Base-by-base conservation (phyloP, 768 basidiomycete genomes). In the Chiua virens region DNA sequence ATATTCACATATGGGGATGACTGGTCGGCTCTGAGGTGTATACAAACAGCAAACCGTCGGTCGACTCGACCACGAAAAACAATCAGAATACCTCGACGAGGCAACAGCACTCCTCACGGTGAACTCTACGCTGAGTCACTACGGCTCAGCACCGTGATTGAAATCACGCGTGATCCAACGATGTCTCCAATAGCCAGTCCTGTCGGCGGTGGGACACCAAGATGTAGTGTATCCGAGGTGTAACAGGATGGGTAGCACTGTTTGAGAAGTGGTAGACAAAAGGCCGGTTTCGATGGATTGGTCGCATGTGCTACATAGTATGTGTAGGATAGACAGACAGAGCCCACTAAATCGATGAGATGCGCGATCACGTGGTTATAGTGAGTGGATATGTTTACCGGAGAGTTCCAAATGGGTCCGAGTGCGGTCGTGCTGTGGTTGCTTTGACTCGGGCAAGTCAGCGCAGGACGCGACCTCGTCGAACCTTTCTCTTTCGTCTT, bases 381-480 rank as follows among this genome's bases (percentile, higher is more conserved):
- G 44, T 52, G 44, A 49, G 13, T 11, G 10, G 30, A 30, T 30
- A 30, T 30, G 28, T 30, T 5, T 30, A 10, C 28, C 5, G 28
- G 28, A 10, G 23, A 30, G 51, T 68, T 70, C 67, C 68, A 66
- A 70, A 70, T 62, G 30, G 42, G 66, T 58, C 61, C 52, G 46
- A 49, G 54, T 66, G n/a, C n/a, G n/a, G n/a, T n/a, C n/a, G n/a
- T n/a, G n/a, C 6, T 5, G 64, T 9, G 55, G 47, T 54, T 54
- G 34, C 52, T 51, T 69, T 64, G 52, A 56, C 52, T 56, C 32
- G 53, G 53, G 52, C 60, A 60, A 47, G 62, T 68, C 66, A 65
- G 68, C 68, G 68, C 68, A 60, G 68, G 68, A 71, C 68, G 70
- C 68, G 68, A 69, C 66, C 55, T 52, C 41, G 60, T 50, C 39